Conservation (phyloP, 768 basidiomycete species). For the Tylopilus sp. region DNA sequence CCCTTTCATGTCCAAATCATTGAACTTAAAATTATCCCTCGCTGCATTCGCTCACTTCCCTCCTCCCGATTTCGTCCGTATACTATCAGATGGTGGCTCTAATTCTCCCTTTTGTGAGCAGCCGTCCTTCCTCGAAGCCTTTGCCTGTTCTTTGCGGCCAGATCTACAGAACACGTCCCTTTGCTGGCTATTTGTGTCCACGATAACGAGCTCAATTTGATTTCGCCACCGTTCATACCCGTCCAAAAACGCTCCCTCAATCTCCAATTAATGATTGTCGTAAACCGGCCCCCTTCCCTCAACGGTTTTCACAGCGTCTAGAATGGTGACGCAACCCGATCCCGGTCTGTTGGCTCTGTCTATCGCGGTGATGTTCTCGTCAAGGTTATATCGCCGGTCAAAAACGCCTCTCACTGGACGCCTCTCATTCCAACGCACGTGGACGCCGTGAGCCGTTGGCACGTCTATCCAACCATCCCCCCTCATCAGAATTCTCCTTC, state of each 20-base stretch:
- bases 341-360: background rate
- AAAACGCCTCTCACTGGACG: background rate
- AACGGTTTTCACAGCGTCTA: conserved; percentile 14
- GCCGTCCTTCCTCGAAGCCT: background rate
- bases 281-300: conserved; percentile 11
- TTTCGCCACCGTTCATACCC: conserved; percentile 1
- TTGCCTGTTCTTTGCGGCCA: background rate
- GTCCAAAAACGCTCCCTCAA: conserved; percentile 11
- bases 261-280: conserved; percentile 18
- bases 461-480: background rate
- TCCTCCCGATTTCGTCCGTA: background rate
- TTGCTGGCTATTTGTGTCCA: conserved; percentile 1
- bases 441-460: conserved; percentile 4
- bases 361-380: conserved; percentile 4
- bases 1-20: conserved; percentile 26
- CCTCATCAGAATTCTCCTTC: background rate
- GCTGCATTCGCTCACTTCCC: conserved; percentile 7
- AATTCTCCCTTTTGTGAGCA: conserved; percentile 1
- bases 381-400: conserved; percentile 15
- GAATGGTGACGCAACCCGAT: conserved; percentile 8
- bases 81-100: conserved; percentile 4
- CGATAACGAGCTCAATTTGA: conserved; percentile 10
- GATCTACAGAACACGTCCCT: background rate
- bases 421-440: conserved; percentile 5
- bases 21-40: conserved; percentile 20